These are phyloP conservation scores for Rubia tinctorum DNA, from an alignment of 305 asterid species.

Conservation along the genomic window DNA sequence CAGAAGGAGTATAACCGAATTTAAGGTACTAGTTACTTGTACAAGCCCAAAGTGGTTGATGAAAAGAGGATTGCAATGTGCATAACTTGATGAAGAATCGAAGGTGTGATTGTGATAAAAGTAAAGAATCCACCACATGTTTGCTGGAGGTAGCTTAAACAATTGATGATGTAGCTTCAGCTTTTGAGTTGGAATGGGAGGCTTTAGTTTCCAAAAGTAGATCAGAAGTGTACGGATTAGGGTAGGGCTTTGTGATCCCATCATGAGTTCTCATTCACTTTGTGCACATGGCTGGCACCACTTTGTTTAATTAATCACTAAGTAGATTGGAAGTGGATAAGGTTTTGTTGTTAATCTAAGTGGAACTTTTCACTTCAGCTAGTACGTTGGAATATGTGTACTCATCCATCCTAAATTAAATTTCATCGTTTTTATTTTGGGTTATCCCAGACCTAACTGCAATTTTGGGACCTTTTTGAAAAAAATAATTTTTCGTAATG, in stretches of 20 bases:
- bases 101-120: background rate
- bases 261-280: background rate
- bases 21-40: no score
- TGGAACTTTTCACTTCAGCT: no score
- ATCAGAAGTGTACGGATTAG: background rate
- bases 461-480: no score
- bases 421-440: no score
- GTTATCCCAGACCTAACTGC: no score
- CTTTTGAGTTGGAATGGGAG: constrained; percentile 22
- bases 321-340: no score
- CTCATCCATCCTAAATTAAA: no score
- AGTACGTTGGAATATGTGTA: no score
- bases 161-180: background rate
- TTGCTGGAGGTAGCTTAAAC: background rate
- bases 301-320: background rate
- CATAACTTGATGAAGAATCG: constrained; percentile 1
- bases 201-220: constrained; percentile 11
- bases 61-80: background rate
- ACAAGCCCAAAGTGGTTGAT: no score
- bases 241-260: background rate
- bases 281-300: constrained; percentile 12
- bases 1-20: no score
- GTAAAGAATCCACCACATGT: constrained; percentile 3
- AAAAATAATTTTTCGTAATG: no score
- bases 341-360: no score